Percentiles rank a stretch among this genome's conserved stretches.
Conservation (phyloP, 2,329 filamentous ascomycete species). For the Cladosporium sp. region DNA sequence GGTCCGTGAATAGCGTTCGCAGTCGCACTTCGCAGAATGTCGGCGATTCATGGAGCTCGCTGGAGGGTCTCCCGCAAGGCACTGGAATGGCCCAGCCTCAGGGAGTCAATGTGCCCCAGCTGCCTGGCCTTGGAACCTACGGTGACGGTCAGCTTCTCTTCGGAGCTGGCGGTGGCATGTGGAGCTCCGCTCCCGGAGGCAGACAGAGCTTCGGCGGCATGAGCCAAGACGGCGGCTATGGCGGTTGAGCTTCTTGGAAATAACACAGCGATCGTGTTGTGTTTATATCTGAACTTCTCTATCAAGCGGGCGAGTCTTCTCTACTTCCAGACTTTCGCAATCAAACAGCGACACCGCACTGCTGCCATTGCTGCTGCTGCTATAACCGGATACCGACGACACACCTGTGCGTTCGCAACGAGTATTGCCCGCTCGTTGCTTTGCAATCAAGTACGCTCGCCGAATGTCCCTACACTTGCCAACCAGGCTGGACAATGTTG, state of each 20-base stretch:
- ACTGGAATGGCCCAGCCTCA: conserved; percentile 15
- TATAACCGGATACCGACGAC: no score
- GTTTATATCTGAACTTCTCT: not conserved
- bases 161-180: conserved; percentile 35
- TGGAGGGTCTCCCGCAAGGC: conserved; percentile 20
- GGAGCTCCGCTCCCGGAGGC: conserved; percentile 25
- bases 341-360: no score
- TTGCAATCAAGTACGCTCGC: no score
- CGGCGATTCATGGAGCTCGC: conserved; percentile 24
- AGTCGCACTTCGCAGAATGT: conserved; percentile 30
- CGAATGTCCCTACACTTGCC: no score
- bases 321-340: no score
- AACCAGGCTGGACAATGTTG: no score
- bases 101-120: conserved; percentile 3
- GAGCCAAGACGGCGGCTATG: conserved; percentile 4
- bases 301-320: no score
- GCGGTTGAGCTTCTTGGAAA: not conserved
- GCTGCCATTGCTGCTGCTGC: no score
- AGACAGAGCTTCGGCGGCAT: conserved; percentile 10
- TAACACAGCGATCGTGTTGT: not conserved
- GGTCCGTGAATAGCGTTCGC: conserved; percentile 39
- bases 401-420: no score
- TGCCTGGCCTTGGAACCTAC: conserved; percentile 17
- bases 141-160: conserved; percentile 39
- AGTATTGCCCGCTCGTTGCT: no score